phyloP scores from a whole-genome alignment of 768 basidiomycete genomes.

The Tricholoma furcatifolium region DNA sequence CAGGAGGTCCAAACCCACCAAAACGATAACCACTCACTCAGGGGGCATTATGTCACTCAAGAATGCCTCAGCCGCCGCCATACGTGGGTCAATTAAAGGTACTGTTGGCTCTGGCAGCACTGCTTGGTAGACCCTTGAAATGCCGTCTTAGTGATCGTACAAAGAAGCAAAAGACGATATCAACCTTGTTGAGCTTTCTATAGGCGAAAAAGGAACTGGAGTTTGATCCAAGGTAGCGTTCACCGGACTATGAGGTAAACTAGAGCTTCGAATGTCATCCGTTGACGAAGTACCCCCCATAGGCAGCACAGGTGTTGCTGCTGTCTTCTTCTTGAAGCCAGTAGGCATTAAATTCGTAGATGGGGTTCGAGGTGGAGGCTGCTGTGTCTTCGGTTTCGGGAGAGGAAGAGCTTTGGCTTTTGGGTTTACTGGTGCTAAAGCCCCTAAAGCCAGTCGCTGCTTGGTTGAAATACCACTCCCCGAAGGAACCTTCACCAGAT shows the following conservation, averaged over 20 bases:
- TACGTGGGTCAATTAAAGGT: not conserved
- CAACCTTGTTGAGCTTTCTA: not conserved
- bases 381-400: conserved; percentile 10
- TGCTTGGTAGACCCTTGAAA: not conserved
- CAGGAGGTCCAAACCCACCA: not conserved
- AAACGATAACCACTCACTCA: conserved; percentile 10
- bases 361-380: not conserved
- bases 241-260: not conserved
- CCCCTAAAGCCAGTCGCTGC: conserved; percentile 43
- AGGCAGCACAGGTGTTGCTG: conserved; percentile 9
- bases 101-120: not conserved
- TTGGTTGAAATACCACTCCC: conserved; percentile 49
- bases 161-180: not conserved
- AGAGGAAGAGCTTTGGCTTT: conserved; percentile 26
- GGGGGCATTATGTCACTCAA: conserved; percentile 19
- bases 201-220: not conserved
- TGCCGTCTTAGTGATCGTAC: not conserved
- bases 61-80: conserved; percentile 11
- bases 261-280: conserved; percentile 2
- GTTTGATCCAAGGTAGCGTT: too few species aligned
- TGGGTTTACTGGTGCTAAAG: conserved; percentile 34
- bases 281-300: not conserved
- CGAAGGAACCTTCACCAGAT: conserved; percentile 11
- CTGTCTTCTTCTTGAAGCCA: conserved; percentile 42
- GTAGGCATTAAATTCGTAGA: conserved; percentile 25